Evolutionary conservation across 2,329 filamentous ascomycete species (phyloP).

Genomic region (Colletotrichum tofieldiae): DNA sequence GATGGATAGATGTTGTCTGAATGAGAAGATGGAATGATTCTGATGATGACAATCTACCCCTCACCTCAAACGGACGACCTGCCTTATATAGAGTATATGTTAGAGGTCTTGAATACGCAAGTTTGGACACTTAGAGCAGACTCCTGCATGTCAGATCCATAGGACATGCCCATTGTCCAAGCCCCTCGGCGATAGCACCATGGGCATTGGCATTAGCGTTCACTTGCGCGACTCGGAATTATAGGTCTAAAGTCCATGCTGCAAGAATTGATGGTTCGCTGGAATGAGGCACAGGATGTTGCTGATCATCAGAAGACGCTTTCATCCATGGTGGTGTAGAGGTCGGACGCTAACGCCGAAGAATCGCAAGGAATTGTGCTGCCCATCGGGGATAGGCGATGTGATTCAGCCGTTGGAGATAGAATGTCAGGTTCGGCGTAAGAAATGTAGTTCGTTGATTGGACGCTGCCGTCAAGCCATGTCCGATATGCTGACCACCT

Average conservation of each 20-base stretch:
- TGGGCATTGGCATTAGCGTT: neutral
- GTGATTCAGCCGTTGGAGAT: constrained; percentile 26
- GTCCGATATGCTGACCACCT: neutral
- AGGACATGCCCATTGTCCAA: neutral
- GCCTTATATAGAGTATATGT: neutral
- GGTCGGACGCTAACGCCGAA: constrained; percentile 26
- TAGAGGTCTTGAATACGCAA: neutral
- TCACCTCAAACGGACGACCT: neutral
- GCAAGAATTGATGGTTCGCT: neutral
- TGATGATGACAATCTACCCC: neutral
- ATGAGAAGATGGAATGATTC: neutral
- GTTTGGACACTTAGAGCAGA: neutral
- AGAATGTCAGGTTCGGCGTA: neutral
- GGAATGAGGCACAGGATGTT: neutral
- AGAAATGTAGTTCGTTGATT: neutral
- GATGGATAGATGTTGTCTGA: neutral
- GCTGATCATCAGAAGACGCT: neutral
- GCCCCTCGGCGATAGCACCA: constrained; percentile 2
- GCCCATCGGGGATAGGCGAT: constrained; percentile 39
- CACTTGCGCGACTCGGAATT: neutral
- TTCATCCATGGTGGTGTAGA: neutral
- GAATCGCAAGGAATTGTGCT: neutral
- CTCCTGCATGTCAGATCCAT: constrained; percentile 7
- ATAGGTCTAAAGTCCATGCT: neutral
- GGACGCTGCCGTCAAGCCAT: neutral